These are phyloP conservation scores for Fusarium hainanense DNA, from an alignment of 2,329 filamentous ascomycete genomes.

Conservation along the genomic window DNA sequence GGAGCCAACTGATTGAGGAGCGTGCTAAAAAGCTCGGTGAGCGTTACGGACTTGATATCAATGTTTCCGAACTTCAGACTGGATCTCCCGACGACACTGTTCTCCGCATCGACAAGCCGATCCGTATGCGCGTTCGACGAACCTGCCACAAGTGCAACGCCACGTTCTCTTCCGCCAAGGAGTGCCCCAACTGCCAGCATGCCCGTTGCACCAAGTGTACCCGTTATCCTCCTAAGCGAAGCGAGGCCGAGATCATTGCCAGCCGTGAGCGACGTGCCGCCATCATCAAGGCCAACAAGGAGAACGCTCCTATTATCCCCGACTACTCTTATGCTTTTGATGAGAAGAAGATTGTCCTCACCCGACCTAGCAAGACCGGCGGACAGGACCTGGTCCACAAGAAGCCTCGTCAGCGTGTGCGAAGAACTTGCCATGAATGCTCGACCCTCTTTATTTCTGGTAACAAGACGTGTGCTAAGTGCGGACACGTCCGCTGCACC, in stretches of 20 bases:
- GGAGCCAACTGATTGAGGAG: slow-evolving; percentile 65
- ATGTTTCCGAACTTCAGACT: slow-evolving; percentile 64
- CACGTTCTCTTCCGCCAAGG: slow-evolving; percentile 76
- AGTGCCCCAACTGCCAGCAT: slow-evolving; percentile 83
- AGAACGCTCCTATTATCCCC: slow-evolving; percentile 64
- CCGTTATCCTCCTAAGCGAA: slow-evolving; percentile 75
- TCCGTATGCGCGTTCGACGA: slow-evolving; percentile 81
- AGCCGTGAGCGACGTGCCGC: slow-evolving; percentile 63
- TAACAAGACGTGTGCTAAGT: slow-evolving; percentile 73
- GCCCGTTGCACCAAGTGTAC: slow-evolving; percentile 83
- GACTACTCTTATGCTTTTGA: slow-evolving; percentile 60
- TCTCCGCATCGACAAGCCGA: slow-evolving; percentile 77
- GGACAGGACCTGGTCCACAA: slow-evolving; percentile 78
- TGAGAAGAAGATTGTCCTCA: slow-evolving; percentile 65
- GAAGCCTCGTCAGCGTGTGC: slow-evolving; percentile 76
- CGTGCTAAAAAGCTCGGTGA: slow-evolving; percentile 66
- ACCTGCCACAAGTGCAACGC: slow-evolving; percentile 85
- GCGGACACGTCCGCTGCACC: slow-evolving; percentile 79
- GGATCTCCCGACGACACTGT: slow-evolving; percentile 63
- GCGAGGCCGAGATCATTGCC: slow-evolving; percentile 64
- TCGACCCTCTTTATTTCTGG: slow-evolving; percentile 68
- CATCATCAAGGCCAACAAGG: slow-evolving; percentile 65
- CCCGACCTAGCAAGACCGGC: slow-evolving; percentile 72
- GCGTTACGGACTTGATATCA: slow-evolving; percentile 66
- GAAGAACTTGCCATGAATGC: slow-evolving; percentile 82